Conservation (phyloP, 2,329 filamentous ascomycete species). For the Truncatella angustata region DNA sequence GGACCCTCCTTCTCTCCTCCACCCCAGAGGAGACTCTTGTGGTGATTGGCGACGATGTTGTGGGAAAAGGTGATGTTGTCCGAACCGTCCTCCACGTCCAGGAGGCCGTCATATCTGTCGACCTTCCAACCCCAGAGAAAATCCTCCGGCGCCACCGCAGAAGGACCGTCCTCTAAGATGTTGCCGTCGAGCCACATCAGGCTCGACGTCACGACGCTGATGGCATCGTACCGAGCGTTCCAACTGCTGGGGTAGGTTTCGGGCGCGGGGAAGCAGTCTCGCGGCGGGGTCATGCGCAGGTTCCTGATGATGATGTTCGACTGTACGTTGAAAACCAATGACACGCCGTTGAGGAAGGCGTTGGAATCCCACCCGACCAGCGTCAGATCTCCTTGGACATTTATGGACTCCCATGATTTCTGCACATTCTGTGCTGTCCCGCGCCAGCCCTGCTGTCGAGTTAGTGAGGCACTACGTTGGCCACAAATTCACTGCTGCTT, state of each 20-base stretch:
- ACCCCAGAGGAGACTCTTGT: conserved; percentile 20
- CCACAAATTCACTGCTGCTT: not conserved
- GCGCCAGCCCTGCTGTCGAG: conserved; percentile 16
- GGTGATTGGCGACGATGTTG: conserved; percentile 19
- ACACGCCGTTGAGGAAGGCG: conserved; percentile 16
- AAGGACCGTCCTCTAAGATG: conserved; percentile 12
- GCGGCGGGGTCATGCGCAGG: conserved; percentile 15
- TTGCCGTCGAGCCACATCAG: conserved; percentile 20
- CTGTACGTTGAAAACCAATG: conserved; percentile 16
- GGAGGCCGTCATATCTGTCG: conserved; percentile 18
- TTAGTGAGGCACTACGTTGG: too few species aligned
- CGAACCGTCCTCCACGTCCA: conserved; percentile 20
- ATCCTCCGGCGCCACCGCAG: conserved; percentile 14
- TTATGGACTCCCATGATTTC: conserved; percentile 18
- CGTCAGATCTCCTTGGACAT: conserved; percentile 17
- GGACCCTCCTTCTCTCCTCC: conserved; percentile 19
- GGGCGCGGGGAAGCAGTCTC: conserved; percentile 19
- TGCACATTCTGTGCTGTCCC: conserved; percentile 18
- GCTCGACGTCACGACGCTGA: conserved; percentile 15
- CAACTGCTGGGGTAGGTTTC: conserved; percentile 17
- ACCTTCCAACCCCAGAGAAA: conserved; percentile 18
- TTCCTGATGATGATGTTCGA: conserved; percentile 19
- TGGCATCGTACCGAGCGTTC: conserved; percentile 21
- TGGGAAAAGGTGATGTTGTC: conserved; percentile 20
- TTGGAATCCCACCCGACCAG: conserved; percentile 17